phyloP scores from a whole-genome alignment of 495 filamentous ascomycete genomes.

The Bacidia rubella region DNA sequence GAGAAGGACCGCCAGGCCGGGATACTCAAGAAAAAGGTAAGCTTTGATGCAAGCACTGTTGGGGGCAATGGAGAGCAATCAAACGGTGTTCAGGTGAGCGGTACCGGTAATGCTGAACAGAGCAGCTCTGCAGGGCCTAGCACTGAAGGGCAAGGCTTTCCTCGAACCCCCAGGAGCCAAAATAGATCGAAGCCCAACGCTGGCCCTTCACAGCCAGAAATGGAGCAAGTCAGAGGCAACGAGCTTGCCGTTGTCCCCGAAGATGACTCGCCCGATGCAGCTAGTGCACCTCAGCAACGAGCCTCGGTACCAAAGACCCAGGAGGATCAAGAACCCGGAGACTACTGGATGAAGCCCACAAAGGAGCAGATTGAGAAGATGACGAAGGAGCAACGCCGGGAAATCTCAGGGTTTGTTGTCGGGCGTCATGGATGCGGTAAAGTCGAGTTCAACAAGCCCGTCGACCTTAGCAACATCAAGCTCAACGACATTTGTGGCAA shows the following conservation, averaged over 20 bases:
- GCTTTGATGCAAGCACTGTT: constrained; percentile 58
- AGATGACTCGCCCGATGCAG: constrained; percentile 36
- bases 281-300: constrained; percentile 23
- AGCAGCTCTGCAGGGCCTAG: constrained; percentile 38
- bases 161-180: constrained; percentile 38
- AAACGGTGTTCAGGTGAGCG: constrained; percentile 14
- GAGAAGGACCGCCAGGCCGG: constrained; percentile 26
- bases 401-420: constrained; percentile 57
- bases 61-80: constrained; percentile 25
- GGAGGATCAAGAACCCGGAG: constrained; percentile 47
- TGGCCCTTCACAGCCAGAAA: constrained; percentile 40
- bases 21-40: constrained; percentile 68
- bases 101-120: constrained; percentile 32
- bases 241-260: constrained; percentile 72
- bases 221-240: constrained; percentile 58
- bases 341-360: constrained; percentile 75
- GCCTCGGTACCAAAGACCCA: constrained; percentile 25
- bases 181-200: constrained; percentile 30
- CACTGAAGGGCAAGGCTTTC: constrained; percentile 53
- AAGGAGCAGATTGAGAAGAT: constrained; percentile 57
- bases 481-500: constrained; percentile 57
- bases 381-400: constrained; percentile 57
- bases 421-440: constrained; percentile 69
- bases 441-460: constrained; percentile 65
- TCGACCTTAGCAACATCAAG: constrained; percentile 62